These are phyloP conservation scores for Caryopteris hybrid DNA, from an alignment of 305 asterid genomes.

Conservation along the genomic window DNA sequence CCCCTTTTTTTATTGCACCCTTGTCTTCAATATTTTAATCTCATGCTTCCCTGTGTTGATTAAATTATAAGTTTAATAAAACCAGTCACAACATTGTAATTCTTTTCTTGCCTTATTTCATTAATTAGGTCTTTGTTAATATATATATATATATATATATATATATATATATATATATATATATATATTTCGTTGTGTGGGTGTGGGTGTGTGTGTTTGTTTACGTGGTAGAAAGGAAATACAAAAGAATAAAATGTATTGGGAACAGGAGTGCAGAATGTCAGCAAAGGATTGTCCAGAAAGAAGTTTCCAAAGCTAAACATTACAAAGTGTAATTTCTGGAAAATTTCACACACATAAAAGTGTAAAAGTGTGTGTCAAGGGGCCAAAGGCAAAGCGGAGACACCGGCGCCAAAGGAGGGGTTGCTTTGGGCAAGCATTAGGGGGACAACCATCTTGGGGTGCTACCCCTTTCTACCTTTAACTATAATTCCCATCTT, in stretches of 20 bases:
- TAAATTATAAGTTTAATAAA: no score
- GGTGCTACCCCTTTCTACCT: slow-evolving; percentile 17
- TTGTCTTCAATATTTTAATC: slow-evolving; percentile 10
- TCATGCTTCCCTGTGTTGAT: slow-evolving; percentile 25
- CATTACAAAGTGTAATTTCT: slow-evolving; percentile 12
- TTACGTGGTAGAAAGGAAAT: no score
- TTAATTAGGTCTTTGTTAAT: no score
- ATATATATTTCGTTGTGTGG: no score
- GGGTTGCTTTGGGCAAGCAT: slow-evolving; percentile 34
- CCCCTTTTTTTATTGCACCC: slow-evolving; percentile 18
- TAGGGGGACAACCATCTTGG: slow-evolving; percentile 52
- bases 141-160: no score
- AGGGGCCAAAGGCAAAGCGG: slow-evolving; percentile 26
- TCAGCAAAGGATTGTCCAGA: slow-evolving; percentile 45
- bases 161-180: no score
- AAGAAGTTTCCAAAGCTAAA: slow-evolving; percentile 34
- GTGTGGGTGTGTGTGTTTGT: no score
- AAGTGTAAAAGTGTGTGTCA: slow-evolving; percentile 3
- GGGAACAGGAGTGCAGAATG: slow-evolving; percentile 65
- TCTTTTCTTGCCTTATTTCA: slow-evolving; percentile 30
- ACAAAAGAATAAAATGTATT: neutral
- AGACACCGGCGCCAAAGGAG: slow-evolving; percentile 67
- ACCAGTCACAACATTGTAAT: slow-evolving; percentile 20
- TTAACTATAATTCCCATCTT: neutral
- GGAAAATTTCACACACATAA: neutral